phyloP scores from a whole-genome alignment of 495 filamentous ascomycete species.

The Aspergillus homomorphus region DNA sequence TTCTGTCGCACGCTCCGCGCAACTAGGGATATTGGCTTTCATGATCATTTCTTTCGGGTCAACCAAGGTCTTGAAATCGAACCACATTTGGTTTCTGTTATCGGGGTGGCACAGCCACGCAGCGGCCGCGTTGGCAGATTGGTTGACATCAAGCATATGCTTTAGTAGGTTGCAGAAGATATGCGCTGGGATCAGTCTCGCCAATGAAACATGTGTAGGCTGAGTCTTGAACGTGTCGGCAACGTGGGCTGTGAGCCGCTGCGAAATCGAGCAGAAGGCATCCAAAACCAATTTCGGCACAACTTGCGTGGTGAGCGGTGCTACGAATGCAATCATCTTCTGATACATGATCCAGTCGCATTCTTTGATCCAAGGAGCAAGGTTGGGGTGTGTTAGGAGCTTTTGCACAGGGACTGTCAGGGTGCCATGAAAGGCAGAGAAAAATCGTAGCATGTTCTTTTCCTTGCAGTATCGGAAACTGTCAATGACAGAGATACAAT shows the following conservation, averaged over 20 bases:
- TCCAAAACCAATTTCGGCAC: slow-evolving; percentile 80
- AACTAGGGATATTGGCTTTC: slow-evolving; percentile 42
- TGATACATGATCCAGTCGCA: slow-evolving; percentile 95
- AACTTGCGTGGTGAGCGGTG: slow-evolving; percentile 80
- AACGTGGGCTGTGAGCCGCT: slow-evolving; percentile 73
- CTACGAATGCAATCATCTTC: slow-evolving; percentile 89
- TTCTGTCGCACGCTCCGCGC: slow-evolving; percentile 47
- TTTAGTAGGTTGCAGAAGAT: slow-evolving; percentile 83
- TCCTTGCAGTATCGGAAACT: slow-evolving; percentile 93
- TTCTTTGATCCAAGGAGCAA: slow-evolving; percentile 91
- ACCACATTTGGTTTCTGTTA: slow-evolving; percentile 74
- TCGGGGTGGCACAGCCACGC: slow-evolving; percentile 49
- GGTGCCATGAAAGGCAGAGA: slow-evolving; percentile 91
- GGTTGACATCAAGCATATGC: slow-evolving; percentile 84
- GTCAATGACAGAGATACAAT: slow-evolving; percentile 92
- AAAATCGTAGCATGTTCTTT: slow-evolving; percentile 91
- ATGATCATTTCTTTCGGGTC: slow-evolving; percentile 56
- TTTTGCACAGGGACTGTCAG: slow-evolving; percentile 97
- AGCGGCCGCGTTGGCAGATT: slow-evolving; percentile 62
- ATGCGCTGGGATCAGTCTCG: slow-evolving; percentile 82
- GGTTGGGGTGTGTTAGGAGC: slow-evolving; percentile 72
- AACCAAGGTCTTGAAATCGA: slow-evolving; percentile 81
- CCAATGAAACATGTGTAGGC: slow-evolving; percentile 76
- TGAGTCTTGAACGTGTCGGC: slow-evolving; percentile 72
- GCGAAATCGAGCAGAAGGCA: slow-evolving; percentile 79